Evolutionary conservation across 2,329 filamentous ascomycete genomes (phyloP).

Genomic region (Ciborinia camelliae): DNA sequence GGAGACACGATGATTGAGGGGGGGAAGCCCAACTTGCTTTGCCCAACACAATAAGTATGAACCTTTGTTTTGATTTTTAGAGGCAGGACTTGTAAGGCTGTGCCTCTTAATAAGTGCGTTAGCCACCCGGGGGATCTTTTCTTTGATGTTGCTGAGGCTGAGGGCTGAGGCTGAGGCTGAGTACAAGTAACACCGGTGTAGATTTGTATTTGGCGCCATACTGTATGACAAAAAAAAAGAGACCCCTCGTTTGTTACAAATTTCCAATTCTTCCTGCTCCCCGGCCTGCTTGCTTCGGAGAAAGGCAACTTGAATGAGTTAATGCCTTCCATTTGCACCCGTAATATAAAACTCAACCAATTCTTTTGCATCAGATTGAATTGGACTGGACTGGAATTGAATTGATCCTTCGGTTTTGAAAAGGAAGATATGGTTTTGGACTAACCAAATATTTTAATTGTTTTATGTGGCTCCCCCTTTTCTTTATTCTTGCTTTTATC

Average conservation of each 20-base stretch:
- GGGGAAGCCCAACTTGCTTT: not conserved
- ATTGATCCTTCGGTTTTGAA: not conserved
- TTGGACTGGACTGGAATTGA: no score
- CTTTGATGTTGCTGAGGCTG: slow-evolving; percentile 9
- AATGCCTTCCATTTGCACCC: not conserved
- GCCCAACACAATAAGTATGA: not conserved
- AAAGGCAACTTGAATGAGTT: not conserved
- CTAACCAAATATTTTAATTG: not conserved
- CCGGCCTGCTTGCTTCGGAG: no score
- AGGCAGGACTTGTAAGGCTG: slow-evolving; percentile 4
- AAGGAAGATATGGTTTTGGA: not conserved
- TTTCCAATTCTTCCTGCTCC: not conserved
- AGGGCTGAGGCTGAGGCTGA: slow-evolving; percentile 18
- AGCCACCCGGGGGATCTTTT: no score
- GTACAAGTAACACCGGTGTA: slow-evolving; percentile 9
- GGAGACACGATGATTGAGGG: not conserved
- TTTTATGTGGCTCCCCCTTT: slow-evolving; percentile 15
- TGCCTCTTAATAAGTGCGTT: slow-evolving; percentile 12
- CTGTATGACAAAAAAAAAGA: not conserved
- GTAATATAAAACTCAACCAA: not conserved
- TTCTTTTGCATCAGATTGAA: no score
- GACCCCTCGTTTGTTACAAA: not conserved
- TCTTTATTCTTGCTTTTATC: not conserved
- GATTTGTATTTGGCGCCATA: not conserved
- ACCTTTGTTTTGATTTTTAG: not conserved